Evolutionary conservation across 495 filamentous ascomycete genomes (phyloP).

Genomic region (Aspergillus incahuasiensis): DNA sequence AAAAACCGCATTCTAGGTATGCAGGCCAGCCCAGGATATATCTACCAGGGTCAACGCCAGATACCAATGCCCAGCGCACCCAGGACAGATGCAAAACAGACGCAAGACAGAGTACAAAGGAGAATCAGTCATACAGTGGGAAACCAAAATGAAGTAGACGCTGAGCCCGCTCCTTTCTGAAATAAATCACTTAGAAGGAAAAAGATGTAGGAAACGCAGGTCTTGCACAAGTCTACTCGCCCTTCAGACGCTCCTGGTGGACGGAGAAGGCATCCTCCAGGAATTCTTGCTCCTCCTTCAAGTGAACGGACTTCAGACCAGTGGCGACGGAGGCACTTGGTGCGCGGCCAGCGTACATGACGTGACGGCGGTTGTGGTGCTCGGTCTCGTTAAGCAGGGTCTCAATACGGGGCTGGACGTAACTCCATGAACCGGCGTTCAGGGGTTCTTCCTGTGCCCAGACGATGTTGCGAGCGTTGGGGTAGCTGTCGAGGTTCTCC

Average conservation of each 20-base stretch:
- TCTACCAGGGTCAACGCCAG: conserved; percentile 11
- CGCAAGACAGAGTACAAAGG: conserved; percentile 20
- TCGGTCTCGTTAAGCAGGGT: conserved; percentile 87
- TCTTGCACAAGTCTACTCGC: conserved; percentile 37
- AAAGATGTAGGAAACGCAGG: conserved; percentile 18
- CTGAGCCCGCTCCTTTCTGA: conserved; percentile 24
- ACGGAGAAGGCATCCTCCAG: conserved; percentile 69
- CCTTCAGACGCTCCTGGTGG: conserved; percentile 54
- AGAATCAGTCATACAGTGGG: conserved; percentile 30
- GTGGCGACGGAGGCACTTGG: conserved; percentile 90
- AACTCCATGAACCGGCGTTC: conserved; percentile 94
- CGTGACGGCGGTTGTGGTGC: conserved; percentile 87
- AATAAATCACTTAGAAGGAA: conserved; percentile 29
- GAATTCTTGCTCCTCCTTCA: conserved; percentile 91
- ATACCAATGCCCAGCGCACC: conserved; percentile 23
- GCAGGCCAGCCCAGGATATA: conserved; percentile 17
- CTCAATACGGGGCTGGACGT: conserved; percentile 92
- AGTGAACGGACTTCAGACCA: conserved; percentile 79
- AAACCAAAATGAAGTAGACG: conserved; percentile 24
- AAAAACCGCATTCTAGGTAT: conserved; percentile 23
- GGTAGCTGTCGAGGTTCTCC: conserved; percentile 93
- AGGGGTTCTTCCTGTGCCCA: conserved; percentile 97
- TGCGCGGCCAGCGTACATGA: conserved; percentile 91
- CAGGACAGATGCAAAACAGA: conserved; percentile 26
- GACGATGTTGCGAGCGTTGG: conserved; percentile 93